Base-by-base conservation (phyloP, 768 basidiomycete genomes). In the Crucibulum laeve region DNA sequence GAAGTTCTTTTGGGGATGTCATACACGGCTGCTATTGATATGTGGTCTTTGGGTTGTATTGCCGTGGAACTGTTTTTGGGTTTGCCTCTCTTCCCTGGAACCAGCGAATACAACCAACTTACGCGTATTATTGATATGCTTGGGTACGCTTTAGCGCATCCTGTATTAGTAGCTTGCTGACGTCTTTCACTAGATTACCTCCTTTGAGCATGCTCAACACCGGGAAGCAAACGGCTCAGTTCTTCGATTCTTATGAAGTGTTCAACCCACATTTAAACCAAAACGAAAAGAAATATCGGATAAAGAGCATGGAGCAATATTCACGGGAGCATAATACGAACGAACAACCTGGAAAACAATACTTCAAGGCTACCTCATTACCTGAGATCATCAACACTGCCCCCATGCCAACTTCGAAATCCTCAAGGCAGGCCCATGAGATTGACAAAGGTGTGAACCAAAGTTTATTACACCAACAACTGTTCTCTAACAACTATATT, bases 31-130 rank as follows among this genome's bases (percentile, higher is more conserved):
- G 74, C 91, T 8, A 98, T 99, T 66, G 96, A 99, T 63, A 97
- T 99, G 93, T 99, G 96, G 96, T 94, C 91, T 14, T 68, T 99
- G 46, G 96, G 96, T 3, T 98, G 96, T 59, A 99, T 99, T 48
- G 96, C 94, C 4, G 95, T 98, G 22, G 96, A 99, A 61, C 80
- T 98, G 28, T 99, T 98, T 76, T 72, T 98, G 36, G 96, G 96
- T 5, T 62, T 99, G 41, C 96, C 96, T 5, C 71, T 98, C 13
- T 99, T 99, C 68, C 96, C 96, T 2, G 96, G 96, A 18, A 98
- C 96, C 25, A 96, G 93, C 71, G 96, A 99, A 67, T 99, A 96
- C 66, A 99, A 99, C 65, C 96, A 99, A 61, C 76, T 98, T 43
- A 93, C 91, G 17, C 76, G 96, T 46, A 98, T 99, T 42, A 84